Evolutionary conservation across 2,329 filamentous ascomycete genomes (phyloP).

Genomic region (Xylariaceae sp.): DNA sequence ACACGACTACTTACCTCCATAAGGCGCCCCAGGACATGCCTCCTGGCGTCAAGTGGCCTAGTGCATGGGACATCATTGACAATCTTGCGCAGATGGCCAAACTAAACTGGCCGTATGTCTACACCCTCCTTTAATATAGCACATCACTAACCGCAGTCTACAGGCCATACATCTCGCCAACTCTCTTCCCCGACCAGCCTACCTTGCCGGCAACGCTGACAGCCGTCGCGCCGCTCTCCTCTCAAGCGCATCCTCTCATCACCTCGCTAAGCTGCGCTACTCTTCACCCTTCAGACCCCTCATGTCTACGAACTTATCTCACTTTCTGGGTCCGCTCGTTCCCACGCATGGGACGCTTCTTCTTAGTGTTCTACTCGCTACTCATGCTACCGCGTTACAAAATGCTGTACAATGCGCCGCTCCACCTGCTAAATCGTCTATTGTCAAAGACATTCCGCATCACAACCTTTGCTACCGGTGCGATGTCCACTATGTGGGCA

Average conservation of each 20-base stretch:
- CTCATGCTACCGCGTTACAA: constrained; percentile 74
- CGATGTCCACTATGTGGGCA: constrained; percentile 88
- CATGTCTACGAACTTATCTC: constrained; percentile 84
- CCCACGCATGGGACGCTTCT: constrained; percentile 77
- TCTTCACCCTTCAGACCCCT: constrained; percentile 86
- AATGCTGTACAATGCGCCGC: constrained; percentile 70
- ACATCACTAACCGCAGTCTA: constrained; percentile 26
- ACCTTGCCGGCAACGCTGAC: constrained; percentile 70
- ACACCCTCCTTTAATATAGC: neutral
- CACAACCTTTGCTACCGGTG: constrained; percentile 77
- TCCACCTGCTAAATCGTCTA: constrained; percentile 69
- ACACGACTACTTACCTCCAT: constrained; percentile 82
- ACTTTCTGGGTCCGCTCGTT: constrained; percentile 87
- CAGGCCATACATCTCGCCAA: constrained; percentile 81
- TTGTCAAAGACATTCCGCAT: constrained; percentile 74
- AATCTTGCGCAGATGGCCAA: constrained; percentile 81
- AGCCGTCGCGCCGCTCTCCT: constrained; percentile 76
- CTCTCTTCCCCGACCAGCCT: constrained; percentile 77
- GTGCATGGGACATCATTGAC: constrained; percentile 76
- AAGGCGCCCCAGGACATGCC: constrained; percentile 72
- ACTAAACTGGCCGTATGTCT: constrained; percentile 79
- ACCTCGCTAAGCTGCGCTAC: constrained; percentile 85
- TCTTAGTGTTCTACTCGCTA: constrained; percentile 75
- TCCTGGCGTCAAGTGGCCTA: constrained; percentile 72
- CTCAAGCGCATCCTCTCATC: constrained; percentile 85